Evolutionary conservation across 768 basidiomycete genomes (phyloP), one percentile per base, ranked within the genome.

Genomic region (Mycena olivaceomarginata): DNA sequence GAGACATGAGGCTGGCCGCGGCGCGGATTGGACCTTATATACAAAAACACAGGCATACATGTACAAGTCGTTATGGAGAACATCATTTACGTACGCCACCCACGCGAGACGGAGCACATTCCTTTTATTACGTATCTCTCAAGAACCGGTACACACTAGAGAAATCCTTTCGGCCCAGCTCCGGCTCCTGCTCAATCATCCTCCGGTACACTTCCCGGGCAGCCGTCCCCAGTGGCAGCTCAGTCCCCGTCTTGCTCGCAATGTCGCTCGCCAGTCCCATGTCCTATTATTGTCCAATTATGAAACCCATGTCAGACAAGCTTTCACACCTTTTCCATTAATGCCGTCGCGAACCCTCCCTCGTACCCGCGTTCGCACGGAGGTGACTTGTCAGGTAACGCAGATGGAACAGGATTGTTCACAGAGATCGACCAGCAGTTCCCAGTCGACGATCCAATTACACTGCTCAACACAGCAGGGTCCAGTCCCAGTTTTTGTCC

Each of bases 401-500:
- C 92, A 22, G 89, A 89, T 9, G 94, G 96, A 31, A 96, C 96
- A 7, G 97, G 97, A 81, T 98, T 98, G 87, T 98, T 98, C 48
- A 94, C 93, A 0, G 93, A 93, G 37, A 94, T 93, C 18, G 96
- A 90, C 96, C 96, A 97, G 82, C 96, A 97, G 20, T 89, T 88
- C 5, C 96, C 96, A 4, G 95, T 96, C 76, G 94, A 94, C 82
- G 90, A 97, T 83, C 97, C 97, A 77, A 98, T 93, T 5, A 98
- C 96, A 7, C 92, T 89, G 4, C 97, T 94, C 25, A 98, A 90
- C 41, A 97, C 88, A 11, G 89, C 88, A 20, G 96, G 92, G 62
- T 96, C 90, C 72, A 98, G 85, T 4, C 97, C 97, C n/a, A 98
- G 86, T 73, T 91, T 93, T 83, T 92, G 90, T 5, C 97, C 97